Evolutionary conservation across 73 alveolate species (phyloP).

Genomic region (Stentor coeruleus): DNA sequence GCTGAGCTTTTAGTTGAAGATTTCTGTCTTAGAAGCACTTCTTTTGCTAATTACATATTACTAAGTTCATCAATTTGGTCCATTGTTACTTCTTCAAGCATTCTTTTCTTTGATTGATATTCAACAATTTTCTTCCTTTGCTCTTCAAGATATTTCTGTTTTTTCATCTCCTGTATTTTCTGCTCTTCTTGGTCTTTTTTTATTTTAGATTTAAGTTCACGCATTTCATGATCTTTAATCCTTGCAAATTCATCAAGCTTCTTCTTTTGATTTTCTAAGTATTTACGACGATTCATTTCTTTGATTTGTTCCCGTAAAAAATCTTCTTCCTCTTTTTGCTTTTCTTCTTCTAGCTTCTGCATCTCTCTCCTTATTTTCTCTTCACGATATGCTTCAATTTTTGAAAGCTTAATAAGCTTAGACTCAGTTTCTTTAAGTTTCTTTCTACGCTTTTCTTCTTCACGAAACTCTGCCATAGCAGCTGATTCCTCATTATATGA

Average conservation of each 20-base stretch:
- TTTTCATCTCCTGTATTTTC: neutral
- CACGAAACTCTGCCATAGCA: conserved; percentile 18
- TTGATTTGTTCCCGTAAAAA: neutral
- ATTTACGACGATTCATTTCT: conserved; percentile 25
- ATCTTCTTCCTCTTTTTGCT: conserved; percentile 20
- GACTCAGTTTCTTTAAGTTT: conserved; percentile 2
- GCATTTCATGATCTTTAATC: conserved; percentile 11
- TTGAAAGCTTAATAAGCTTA: conserved; percentile 24
- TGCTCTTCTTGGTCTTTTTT: conserved; percentile 6
- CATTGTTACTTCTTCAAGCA: conserved; percentile 12
- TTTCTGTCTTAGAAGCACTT: neutral
- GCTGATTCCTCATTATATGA: conserved; percentile 21
- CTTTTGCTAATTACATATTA: neutral
- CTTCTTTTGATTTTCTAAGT: conserved; percentile 26
- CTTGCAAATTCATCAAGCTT: conserved; percentile 17
- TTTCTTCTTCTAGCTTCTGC: conserved; percentile 23
- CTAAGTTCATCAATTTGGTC: conserved; percentile 15
- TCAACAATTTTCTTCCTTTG: conserved; percentile 23
- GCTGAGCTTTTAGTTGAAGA: conserved; percentile 7
- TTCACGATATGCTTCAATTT: conserved; percentile 33
- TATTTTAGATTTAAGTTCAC: neutral
- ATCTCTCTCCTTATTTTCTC: conserved; percentile 17
- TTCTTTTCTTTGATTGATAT: neutral
- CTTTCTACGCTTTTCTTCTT: neutral
- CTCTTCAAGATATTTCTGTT: neutral